These are phyloP conservation scores for Tubosaeta sp. DNA, from an alignment of 768 basidiomycete genomes.

Conservation along the genomic window DNA sequence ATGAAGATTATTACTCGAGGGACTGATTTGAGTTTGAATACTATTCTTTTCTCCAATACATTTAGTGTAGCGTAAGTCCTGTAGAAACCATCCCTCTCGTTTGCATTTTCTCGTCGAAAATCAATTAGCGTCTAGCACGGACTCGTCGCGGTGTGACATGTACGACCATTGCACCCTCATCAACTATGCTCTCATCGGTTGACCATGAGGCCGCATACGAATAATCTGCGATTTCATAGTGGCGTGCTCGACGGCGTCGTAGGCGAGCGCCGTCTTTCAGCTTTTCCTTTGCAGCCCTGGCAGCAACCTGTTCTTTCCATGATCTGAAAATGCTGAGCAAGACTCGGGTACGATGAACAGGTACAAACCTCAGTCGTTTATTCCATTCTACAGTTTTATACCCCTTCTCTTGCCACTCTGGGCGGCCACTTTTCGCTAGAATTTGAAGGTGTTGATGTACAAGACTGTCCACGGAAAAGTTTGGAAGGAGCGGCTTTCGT, in stretches of 20 bases:
- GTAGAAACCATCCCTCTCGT: neutral
- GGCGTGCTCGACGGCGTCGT: constrained; percentile 12
- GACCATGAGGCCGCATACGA: constrained; percentile 2
- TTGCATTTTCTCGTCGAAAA: neutral
- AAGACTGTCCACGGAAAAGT: constrained; percentile 56
- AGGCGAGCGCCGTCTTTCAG: constrained; percentile 7
- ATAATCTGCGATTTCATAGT: constrained; percentile 11
- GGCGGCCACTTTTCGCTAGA: constrained; percentile 41
- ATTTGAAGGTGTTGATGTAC: constrained; percentile 56
- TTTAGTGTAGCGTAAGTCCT: neutral
- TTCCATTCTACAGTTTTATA: constrained; percentile 47
- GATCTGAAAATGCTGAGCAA: constrained; percentile 9
- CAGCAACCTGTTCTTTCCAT: constrained; percentile 27
- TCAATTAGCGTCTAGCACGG: constrained; percentile 13
- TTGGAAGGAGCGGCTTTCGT: constrained; percentile 53
- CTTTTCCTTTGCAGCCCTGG: constrained; percentile 17
- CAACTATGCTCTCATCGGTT: constrained; percentile 4
- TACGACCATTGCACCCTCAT: neutral
- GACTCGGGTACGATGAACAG: neutral
- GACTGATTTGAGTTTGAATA: neutral
- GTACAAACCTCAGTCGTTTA: constrained; percentile 49
- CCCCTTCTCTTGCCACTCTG: constrained; percentile 53
- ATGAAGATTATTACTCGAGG: constrained; percentile 21
- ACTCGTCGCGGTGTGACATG: constrained; percentile 13
- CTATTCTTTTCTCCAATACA: no score